A percentile compares a stretch with the other conserved stretches of the same genome.
Conservation (phyloP, 768 basidiomycete genomes). For the Boletus eberwhitei region DNA sequence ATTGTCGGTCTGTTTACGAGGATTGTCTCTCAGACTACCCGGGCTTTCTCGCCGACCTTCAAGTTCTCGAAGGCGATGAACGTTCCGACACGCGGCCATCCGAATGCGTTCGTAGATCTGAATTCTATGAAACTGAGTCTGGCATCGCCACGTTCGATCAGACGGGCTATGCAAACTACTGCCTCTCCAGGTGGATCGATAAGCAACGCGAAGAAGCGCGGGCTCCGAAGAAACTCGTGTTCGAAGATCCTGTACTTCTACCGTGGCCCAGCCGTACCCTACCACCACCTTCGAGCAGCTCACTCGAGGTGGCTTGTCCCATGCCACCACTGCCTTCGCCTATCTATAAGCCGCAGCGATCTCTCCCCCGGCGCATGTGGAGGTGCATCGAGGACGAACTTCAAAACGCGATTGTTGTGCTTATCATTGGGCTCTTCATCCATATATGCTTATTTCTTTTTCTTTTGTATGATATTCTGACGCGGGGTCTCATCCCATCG, state of each 20-base stretch:
- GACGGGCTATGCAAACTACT: constrained; percentile 24
- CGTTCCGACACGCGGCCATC: constrained; percentile 3
- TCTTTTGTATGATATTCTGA: constrained; percentile 29
- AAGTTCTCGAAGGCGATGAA: constrained; percentile 16
- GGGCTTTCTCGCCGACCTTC: constrained; percentile 16
- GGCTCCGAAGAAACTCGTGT: constrained; percentile 18
- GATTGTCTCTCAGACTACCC: constrained; percentile 26
- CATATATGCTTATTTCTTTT: constrained; percentile 27
- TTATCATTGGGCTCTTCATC: constrained; percentile 26
- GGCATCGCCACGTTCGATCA: constrained; percentile 27
- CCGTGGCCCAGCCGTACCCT: constrained; percentile 20
- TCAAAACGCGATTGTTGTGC: constrained; percentile 25
- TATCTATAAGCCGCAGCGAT: constrained; percentile 4
- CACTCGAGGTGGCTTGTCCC: not conserved
- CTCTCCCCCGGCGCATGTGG: constrained; percentile 14
- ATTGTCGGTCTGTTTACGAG: constrained; percentile 27
- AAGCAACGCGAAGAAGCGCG: constrained; percentile 23
- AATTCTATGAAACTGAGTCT: constrained; percentile 30
- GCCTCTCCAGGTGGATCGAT: constrained; percentile 26
- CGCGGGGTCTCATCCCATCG: constrained; percentile 24
- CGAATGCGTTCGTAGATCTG: constrained; percentile 13
- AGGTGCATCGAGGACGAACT: constrained; percentile 25
- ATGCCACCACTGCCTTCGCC: not conserved
- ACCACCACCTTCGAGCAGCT: constrained; percentile 4
- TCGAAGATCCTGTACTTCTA: constrained; percentile 18